Conservation (phyloP, 768 basidiomycete species). For the Phylloporus rhodoxanthus region DNA sequence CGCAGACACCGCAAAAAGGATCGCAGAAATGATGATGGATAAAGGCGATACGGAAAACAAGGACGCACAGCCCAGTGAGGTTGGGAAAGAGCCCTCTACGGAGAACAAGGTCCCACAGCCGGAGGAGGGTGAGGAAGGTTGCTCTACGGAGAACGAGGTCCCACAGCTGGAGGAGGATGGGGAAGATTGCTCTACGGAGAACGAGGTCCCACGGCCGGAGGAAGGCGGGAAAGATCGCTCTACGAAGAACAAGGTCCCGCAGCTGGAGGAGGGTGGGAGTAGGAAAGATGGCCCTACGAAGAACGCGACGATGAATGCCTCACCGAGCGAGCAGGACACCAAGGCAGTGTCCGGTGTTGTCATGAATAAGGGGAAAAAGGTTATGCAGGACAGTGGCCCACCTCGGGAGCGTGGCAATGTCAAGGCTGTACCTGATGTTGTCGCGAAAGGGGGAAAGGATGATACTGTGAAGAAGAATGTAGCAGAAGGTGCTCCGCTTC, state of each 20-base stretch:
- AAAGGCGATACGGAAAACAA: slow-evolving; percentile 4
- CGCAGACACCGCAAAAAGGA: slow-evolving; percentile 18
- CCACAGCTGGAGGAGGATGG: neutral
- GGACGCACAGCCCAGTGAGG: too few relatives aligned
- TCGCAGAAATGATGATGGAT: slow-evolving; percentile 23
- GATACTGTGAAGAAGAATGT: neutral
- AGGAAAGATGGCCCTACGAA: neutral
- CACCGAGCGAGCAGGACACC: neutral
- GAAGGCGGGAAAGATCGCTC: too few relatives aligned
- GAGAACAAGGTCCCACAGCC: too few relatives aligned
- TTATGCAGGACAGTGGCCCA: neutral
- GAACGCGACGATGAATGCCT: neutral
- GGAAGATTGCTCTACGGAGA: too few relatives aligned
- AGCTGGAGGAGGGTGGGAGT: neutral
- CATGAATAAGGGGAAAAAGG: neutral
- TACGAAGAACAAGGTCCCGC: too few relatives aligned
- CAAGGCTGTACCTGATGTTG: neutral
- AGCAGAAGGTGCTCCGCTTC: neutral
- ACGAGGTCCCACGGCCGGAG: neutral
- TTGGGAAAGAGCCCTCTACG: too few relatives aligned
- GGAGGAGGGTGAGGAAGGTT: too few relatives aligned
- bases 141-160: too few relatives aligned
- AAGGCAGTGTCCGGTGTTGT: neutral
- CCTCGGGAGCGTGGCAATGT: neutral
- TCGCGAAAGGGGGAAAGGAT: neutral